Base-by-base conservation (phyloP, 1,139 yeast genomes). In the Debaryomyces fabryi region DNA sequence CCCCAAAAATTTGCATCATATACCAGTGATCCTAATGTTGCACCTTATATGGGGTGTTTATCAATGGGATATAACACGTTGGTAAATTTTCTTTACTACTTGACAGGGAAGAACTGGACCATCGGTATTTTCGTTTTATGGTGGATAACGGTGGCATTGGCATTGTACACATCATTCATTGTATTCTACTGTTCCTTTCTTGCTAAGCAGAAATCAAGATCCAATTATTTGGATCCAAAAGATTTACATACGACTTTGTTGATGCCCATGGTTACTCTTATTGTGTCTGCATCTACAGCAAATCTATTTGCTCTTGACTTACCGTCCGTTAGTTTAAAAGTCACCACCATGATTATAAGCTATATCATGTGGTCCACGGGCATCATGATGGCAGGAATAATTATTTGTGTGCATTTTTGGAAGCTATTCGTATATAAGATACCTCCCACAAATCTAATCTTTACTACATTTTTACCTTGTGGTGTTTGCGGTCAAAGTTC, bases 61-160 rank as follows among this genome's bases (percentile, higher is more conserved):
- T 85, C 89, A 12, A 90, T 90, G 96, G 96, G 90, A 0, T 74
- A 76, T 51, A 76, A 82, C 16, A 83, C 96, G 2, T 65, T 89
- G 51, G 74, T 86, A 43, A 85, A 83, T 59, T 77, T 79, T 65
- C 65, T 82, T 16, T 67, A 68, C 41, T 65, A 65, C 46, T 60
- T 81, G 37, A 63, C 76, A 4, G 62, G 50, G 3, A 38, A 29
- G 27, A 10, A 16, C 21, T 72, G 76, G 68, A 67, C 75, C 34
- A 62, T 74, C 4, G 76, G 79, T 3, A 61, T 74, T 2, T 87
- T 80, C 63, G 79, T 73, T 1, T 64, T 88, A 33, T 88, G 95
- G 92, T 84, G 91, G 88, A 68, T 85, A 21, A 80, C 82, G 43
- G 78, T 82, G 29, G 57, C 66, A 0, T 55, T 81, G 13, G 77